Conservation (phyloP, 208 protist genomes). For the Dictyostelium gargantuum region DNA sequence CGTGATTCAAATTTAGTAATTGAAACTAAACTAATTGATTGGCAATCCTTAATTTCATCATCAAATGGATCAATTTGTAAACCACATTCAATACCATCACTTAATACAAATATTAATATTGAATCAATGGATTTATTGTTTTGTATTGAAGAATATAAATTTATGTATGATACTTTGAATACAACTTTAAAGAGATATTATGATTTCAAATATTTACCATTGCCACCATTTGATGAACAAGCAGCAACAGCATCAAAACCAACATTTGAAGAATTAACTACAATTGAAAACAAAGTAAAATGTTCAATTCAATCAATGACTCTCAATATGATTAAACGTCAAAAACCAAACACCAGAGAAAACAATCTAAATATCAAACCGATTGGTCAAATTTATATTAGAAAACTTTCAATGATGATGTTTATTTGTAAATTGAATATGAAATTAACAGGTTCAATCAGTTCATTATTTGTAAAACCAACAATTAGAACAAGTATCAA, state of each 20-base stretch:
- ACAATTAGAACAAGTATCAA: neutral
- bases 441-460: neutral
- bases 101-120: neutral
- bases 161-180: constrained; percentile 37
- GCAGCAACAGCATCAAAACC: neutral
- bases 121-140: neutral
- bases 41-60: neutral
- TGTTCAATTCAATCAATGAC: neutral
- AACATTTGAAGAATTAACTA: neutral
- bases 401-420: neutral
- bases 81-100: neutral
- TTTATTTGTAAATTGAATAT: neutral
- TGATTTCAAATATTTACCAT: constrained; percentile 31
- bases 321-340: neutral
- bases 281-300: neutral
- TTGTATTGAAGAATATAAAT: neutral
- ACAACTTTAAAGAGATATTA: neutral
- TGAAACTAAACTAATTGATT: neutral
- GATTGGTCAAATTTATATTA: neutral
- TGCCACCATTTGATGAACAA: neutral
- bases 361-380: neutral
- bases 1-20: neutral
- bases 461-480: neutral
- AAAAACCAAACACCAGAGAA: neutral
- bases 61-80: neutral